Percentiles rank a stretch among this genome's conserved stretches.
These are phyloP conservation scores for Iberis amara DNA, from an alignment of 441 rosid species.

Conservation along the genomic window DNA sequence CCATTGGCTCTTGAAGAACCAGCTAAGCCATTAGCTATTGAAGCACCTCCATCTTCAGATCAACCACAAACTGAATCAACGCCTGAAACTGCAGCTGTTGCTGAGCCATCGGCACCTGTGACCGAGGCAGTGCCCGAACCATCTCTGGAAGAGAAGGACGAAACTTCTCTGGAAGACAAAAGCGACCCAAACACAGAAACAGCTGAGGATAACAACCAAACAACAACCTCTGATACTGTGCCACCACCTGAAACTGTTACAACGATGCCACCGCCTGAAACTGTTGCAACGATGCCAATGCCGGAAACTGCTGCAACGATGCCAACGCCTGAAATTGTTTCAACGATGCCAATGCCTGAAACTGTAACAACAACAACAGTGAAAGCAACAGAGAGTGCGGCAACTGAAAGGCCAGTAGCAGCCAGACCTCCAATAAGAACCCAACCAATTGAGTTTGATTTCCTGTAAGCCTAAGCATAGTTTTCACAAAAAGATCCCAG, in stretches of 20 bases:
- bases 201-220: constrained; percentile 14
- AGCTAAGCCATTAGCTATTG: constrained; percentile 61
- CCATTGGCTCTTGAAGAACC: constrained; percentile 68
- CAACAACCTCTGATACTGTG: neutral
- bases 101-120: constrained; percentile 18
- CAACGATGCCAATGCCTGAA: constrained; percentile 18
- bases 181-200: constrained; percentile 20
- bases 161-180: constrained; percentile 23
- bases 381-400: constrained; percentile 25
- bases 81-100: constrained; percentile 16
- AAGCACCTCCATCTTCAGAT: constrained; percentile 43
- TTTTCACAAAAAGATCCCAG: neutral
- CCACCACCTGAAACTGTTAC: neutral
- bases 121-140: constrained; percentile 24
- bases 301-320: too few relatives aligned
- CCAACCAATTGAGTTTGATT: constrained; percentile 28
- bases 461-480: constrained; percentile 23
- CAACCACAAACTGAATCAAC: constrained; percentile 24
- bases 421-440: constrained; percentile 26
- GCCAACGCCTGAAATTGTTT: neutral
- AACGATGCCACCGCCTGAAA: constrained; percentile 11
- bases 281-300: constrained; percentile 1
- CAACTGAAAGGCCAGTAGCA: constrained; percentile 22
- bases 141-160: constrained; percentile 8
- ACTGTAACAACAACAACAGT: constrained; percentile 15